phyloP scores from a whole-genome alignment of 805 yeast species.

The Candida morakotiae region DNA sequence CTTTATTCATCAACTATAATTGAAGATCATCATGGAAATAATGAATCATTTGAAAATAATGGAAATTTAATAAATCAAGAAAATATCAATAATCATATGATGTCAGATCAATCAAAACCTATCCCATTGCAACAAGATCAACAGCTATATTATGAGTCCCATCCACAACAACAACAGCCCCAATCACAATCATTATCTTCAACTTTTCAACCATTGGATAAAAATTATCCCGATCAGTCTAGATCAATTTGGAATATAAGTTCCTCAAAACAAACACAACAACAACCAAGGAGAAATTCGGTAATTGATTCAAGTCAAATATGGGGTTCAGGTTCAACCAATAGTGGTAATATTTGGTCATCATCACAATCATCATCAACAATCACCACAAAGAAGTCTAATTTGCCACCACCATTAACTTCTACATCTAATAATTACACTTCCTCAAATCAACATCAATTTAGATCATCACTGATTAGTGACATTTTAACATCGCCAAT shows the following conservation, averaged over 20 bases:
- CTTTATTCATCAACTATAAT: no score
- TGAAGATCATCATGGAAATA: no score
- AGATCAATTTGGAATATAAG: conserved; percentile 3
- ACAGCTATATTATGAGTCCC: no score
- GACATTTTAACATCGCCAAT: conserved; percentile 5
- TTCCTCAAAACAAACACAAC: background rate
- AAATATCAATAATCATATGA: background rate
- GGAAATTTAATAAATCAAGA: no score
- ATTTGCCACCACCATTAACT: conserved; percentile 1
- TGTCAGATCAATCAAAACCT: background rate
- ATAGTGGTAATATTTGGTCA: no score
- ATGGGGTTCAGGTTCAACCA: background rate
- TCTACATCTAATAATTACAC: conserved; percentile 4
- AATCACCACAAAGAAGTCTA: no score
- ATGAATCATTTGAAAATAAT: no score
- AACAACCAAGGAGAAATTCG: conserved; percentile 3
- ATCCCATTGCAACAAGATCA: background rate
- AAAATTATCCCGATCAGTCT: no score
- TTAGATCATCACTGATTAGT: conserved; percentile 9
- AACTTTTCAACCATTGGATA: background rate
- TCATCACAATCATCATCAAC: no score
- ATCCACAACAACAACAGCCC: conserved; percentile 1
- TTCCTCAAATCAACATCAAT: background rate
- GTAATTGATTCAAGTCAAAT: conserved; percentile 3
- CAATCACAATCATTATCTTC: background rate